A percentile compares a stretch with the other conserved stretches of the same genome.
Evolutionary conservation across 495 filamentous ascomycete genomes (phyloP).

Genomic region (Hypoxylon perforatum): DNA sequence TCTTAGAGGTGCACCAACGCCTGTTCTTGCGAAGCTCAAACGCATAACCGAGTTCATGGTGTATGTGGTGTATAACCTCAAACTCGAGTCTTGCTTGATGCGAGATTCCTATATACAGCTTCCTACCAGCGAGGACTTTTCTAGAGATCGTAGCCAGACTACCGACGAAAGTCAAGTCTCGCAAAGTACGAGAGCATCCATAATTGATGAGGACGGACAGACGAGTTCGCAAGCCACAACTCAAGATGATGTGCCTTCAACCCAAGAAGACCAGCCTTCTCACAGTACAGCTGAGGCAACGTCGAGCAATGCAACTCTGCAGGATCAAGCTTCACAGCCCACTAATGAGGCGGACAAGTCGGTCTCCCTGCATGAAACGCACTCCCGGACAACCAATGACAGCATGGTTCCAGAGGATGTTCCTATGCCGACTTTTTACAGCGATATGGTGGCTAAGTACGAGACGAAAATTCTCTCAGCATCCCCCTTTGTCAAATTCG

Average conservation of each 20-base stretch:
- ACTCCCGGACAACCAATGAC: conserved; percentile 57
- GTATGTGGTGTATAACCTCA: conserved; percentile 97
- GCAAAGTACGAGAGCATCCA: conserved; percentile 8
- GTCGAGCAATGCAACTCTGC: not conserved
- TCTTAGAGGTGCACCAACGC: conserved; percentile 80
- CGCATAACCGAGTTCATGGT: conserved; percentile 98
- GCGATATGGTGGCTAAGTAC: conserved; percentile 92
- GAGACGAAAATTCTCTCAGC: conserved; percentile 93
- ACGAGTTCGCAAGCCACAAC: conserved; percentile 17
- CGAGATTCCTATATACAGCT: conserved; percentile 93
- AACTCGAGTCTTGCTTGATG: conserved; percentile 95
- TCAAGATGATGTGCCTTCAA: conserved; percentile 28
- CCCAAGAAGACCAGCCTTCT: conserved; percentile 25
- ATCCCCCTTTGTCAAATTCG: conserved; percentile 95
- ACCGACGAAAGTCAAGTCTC: conserved; percentile 37
- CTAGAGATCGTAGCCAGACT: conserved; percentile 43
- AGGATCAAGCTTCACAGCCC: conserved; percentile 18
- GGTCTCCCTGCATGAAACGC: conserved; percentile 59
- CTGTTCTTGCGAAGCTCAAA: conserved; percentile 81
- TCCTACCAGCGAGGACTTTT: conserved; percentile 67
- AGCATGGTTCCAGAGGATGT: conserved; percentile 81
- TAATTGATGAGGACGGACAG: conserved; percentile 16
- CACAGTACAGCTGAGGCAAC: conserved; percentile 17
- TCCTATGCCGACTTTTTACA: conserved; percentile 91
- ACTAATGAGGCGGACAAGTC: conserved; percentile 39